Conservation (phyloP, 2,329 filamentous ascomycete genomes). For the Aspergillus spinulosporus region DNA sequence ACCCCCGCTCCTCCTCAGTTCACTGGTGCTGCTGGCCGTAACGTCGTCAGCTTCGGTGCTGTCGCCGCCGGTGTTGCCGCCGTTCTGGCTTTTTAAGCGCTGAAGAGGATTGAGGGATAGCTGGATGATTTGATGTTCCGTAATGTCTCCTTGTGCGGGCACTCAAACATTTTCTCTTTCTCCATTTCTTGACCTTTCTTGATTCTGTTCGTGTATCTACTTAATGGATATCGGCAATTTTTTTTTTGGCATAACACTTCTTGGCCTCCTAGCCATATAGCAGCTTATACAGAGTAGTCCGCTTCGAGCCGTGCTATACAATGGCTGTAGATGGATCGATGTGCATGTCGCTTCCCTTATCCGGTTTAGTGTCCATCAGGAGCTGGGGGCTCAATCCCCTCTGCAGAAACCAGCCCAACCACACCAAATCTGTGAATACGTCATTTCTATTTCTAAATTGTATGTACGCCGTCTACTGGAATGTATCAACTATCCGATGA, state of each 20-base stretch:
- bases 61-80: conserved; percentile 37
- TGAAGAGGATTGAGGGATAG: not conserved
- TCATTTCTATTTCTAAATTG: not conserved
- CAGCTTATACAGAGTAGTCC: not conserved
- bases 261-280: not conserved
- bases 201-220: conserved; percentile 18
- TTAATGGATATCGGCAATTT: conserved; percentile 11
- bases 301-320: not conserved
- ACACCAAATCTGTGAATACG: not conserved
- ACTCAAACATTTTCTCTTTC: conserved; percentile 8
- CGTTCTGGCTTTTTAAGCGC: conserved; percentile 37
- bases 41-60: conserved; percentile 37
- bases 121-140: conserved; percentile 7
- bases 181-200: conserved; percentile 8
- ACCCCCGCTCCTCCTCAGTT: conserved; percentile 21
- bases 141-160: conserved; percentile 2
- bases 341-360: not conserved
- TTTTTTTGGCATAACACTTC: not conserved
- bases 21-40: conserved; percentile 38
- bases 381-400: not conserved
- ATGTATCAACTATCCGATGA: not conserved
- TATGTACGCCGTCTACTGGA: not conserved
- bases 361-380: not conserved
- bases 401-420: not conserved
- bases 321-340: not conserved